Evolutionary conservation across 176 grass and related monocot species (phyloP).

Genomic region (Eragrostis nindensis): DNA sequence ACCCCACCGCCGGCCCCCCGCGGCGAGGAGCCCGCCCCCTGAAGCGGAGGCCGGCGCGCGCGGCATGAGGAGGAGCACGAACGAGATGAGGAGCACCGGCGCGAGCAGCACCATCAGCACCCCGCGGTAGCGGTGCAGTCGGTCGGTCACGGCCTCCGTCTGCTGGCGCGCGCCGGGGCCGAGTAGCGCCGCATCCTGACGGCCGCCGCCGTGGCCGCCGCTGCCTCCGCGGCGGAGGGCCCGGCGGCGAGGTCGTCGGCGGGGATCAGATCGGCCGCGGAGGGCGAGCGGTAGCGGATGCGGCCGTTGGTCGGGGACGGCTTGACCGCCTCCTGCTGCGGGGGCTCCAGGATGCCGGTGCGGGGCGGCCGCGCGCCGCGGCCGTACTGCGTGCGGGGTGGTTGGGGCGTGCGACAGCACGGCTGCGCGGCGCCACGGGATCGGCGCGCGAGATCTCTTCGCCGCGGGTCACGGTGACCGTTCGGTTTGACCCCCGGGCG

Average conservation of each 20-base stretch:
- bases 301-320: constrained; percentile 70
- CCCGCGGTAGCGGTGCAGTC: constrained; percentile 74
- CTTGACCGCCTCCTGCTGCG: constrained; percentile 70
- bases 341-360: constrained; percentile 63
- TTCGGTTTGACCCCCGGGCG: constrained; percentile 25
- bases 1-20: constrained; percentile 50
- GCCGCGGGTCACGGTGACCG: constrained; percentile 41
- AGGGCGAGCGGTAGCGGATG: constrained; percentile 88
- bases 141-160: constrained; percentile 58
- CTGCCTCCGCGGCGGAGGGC: constrained; percentile 39
- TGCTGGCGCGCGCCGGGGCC: constrained; percentile 50
- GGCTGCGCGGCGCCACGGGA: constrained; percentile 11
- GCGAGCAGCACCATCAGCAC: constrained; percentile 70
- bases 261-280: constrained; percentile 66
- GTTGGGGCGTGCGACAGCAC: not conserved
- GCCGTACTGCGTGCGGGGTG: constrained; percentile 29
- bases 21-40: constrained; percentile 19
- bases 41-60: constrained; percentile 44
- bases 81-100: constrained; percentile 71
- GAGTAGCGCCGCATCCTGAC: constrained; percentile 77
- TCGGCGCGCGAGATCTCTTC: constrained; percentile 36
- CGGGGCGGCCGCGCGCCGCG: constrained; percentile 47
- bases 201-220: constrained; percentile 1
- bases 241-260: constrained; percentile 45
- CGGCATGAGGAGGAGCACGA: constrained; percentile 76